Base-by-base conservation (phyloP, 768 basidiomycete species). In the Cystobasidium tubakii region DNA sequence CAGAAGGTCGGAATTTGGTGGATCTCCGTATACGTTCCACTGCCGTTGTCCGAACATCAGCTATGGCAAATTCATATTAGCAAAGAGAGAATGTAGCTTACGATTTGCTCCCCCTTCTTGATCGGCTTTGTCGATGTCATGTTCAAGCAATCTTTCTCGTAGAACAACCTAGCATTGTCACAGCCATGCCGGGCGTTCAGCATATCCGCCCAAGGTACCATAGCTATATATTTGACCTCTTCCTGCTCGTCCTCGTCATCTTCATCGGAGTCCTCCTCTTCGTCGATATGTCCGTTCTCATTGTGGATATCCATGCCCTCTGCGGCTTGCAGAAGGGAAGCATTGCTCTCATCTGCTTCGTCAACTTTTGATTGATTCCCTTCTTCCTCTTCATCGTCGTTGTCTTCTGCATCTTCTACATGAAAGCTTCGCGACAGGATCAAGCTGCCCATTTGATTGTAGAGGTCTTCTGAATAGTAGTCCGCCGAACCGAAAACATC, bases 141-240 rank as follows among this genome's bases (percentile, higher is more conserved):
- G 73, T 85, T 87, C 15, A 96, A 83, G 29, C 83, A 81, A 17
- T 84, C 82, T 62, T 87, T 85, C 78, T 92, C 91, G 78, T 91
- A 87, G 78, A 91, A 94, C 13, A 98, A 81, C 77, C 88, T 89
- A 0, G 91, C 93, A 76, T 97, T 98, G 80, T 92, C 89, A 44
- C 86, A 86, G 9, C 86, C 88, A 80, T 87, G 90, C 66, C 88
- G 86, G 13, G 95, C 96, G 78, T 99, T 99, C 62, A 99, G 83
- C 83, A 98, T 87, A 81, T 99, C 96, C 1, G 96, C 96, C 83
- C 98, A 87, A 0, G 95, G 94, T 2, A 97, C 90, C 92, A 98
- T 93, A 1, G 90, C 87, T 12, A 90, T 87, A 75, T 89, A 87
- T 12, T 85, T 84, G 6, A 86, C 82, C 73, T 87, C 85, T 23